Conservation (phyloP, 2,329 filamentous ascomycete species). For the Thielaviopsis populi region DNA sequence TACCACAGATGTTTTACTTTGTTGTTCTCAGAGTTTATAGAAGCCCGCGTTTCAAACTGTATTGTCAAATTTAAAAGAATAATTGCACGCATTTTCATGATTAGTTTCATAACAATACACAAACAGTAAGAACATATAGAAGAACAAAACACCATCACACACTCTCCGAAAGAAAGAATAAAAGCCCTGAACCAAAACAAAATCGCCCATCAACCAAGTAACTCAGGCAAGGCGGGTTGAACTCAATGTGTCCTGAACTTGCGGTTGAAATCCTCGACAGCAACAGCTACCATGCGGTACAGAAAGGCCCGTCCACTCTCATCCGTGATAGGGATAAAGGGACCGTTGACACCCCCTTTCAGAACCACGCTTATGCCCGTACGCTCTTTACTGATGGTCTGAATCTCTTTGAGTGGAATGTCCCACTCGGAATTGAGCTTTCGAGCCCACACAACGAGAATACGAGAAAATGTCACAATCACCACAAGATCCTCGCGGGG, state of each 20-base stretch:
- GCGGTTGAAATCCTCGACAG: constrained; percentile 52
- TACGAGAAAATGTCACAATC: constrained; percentile 75
- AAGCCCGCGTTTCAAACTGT: not conserved
- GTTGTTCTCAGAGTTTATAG: not conserved
- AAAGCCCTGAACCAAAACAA: not conserved
- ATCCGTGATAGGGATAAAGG: constrained; percentile 86
- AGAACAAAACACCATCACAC: not conserved
- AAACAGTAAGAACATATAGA: not conserved
- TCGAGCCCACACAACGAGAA: constrained; percentile 79
- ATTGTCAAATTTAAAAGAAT: not conserved
- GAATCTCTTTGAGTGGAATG: constrained; percentile 84
- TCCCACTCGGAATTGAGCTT: constrained; percentile 88
- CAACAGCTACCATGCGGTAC: constrained; percentile 50
- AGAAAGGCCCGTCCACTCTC: constrained; percentile 54
- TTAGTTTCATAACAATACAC: not conserved
- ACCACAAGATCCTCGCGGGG: constrained; percentile 76
- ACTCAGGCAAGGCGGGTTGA: too few relatives aligned
- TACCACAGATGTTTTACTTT: not conserved
- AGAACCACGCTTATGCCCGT: constrained; percentile 82
- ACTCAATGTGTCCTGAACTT: constrained; percentile 31
- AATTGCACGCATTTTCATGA: not conserved
- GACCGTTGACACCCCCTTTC: constrained; percentile 81
- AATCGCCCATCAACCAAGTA: too few relatives aligned
- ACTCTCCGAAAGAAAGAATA: not conserved
- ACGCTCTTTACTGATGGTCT: constrained; percentile 92